A percentile compares a stretch with the other conserved stretches of the same genome.
These are phyloP conservation scores for Aspergillus glaucus DNA, from an alignment of 2,329 filamentous ascomycete species.

Conservation along the genomic window DNA sequence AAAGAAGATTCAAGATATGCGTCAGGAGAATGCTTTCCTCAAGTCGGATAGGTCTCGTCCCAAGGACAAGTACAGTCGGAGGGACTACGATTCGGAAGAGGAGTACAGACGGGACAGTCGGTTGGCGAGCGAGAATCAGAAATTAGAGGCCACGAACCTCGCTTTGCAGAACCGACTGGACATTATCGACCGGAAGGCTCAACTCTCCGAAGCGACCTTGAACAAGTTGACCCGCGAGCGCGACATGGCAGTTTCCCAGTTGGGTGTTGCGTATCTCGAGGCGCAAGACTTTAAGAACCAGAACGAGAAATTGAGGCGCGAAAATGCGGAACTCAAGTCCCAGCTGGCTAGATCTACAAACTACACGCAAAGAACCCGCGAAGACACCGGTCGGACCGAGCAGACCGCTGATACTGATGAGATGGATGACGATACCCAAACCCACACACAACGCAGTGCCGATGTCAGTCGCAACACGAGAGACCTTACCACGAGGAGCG, in stretches of 20 bases:
- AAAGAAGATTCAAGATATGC: constrained; percentile 45
- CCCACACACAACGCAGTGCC: constrained; percentile 23
- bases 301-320: constrained; percentile 31
- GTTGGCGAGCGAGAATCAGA: constrained; percentile 31
- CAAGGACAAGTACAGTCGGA: constrained; percentile 33
- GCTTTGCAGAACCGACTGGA: constrained; percentile 51
- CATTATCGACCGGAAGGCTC: constrained; percentile 49
- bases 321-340: constrained; percentile 34
- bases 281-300: constrained; percentile 40
- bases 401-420: constrained; percentile 15
- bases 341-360: constrained; percentile 25
- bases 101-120: constrained; percentile 31
- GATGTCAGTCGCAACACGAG: constrained; percentile 23
- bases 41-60: constrained; percentile 36
- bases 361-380: constrained; percentile 17
- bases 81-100: constrained; percentile 39
- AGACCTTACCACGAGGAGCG: constrained; percentile 24
- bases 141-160: constrained; percentile 49
- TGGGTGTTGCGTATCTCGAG: constrained; percentile 51
- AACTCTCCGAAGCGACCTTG: constrained; percentile 49
- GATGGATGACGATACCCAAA: constrained; percentile 25
- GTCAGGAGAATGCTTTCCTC: constrained; percentile 48
- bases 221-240: constrained; percentile 52
- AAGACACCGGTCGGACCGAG: constrained; percentile 24
- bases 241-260: constrained; percentile 52